Base-by-base conservation (phyloP, 2,329 filamentous ascomycete species). In the Knufia fluminis region DNA sequence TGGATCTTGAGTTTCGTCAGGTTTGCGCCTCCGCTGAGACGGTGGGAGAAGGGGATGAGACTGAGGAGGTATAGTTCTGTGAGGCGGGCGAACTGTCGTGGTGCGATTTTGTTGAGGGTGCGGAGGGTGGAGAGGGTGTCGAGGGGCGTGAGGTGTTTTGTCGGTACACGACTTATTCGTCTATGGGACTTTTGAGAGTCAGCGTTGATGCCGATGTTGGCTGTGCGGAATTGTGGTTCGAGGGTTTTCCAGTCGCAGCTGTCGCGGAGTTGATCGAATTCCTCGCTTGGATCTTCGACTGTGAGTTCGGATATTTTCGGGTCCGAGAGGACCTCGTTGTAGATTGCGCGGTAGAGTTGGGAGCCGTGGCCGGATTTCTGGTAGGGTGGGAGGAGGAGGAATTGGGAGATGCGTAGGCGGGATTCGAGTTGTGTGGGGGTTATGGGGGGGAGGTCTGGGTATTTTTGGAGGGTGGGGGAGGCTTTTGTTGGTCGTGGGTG, bases 381-480 rank as follows among this genome's bases (percentile, higher is more conserved):
- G 66, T 88, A 94, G 4, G 88, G 85, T 1, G 90, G 90, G 9
- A 98, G 74, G 54, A 98, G 83, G 53, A 98, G 63, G 66, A 97
- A 97, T 65, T 98, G 92, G 0, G 91, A 94, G 56, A 98, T 86
- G 39, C 94, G 79, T 52, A 87, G 80, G 33, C 91, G 82, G 59
- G 83, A 85, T 10, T 86, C 84, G 1, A 90, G 75, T 43, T 82
- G 70, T 3, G 77, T 65, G 55, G 83, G 71, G n/a, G 67, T 62
- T 42, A 74, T 62, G 46, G 64, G 55, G 44, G 33, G 69, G 60
- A 56, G 64, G 51, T 46, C 70, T 23, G 68, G 71, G 53, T 70
- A 70, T 23, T 64, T 53, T 0, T 72, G 68, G 20, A 74, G 52
- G 12, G 66, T 59, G 28, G 60, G 61, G 19, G 61, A 66, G 24